Conservation (phyloP, 2,329 filamentous ascomycete genomes). For the Fusarium sp. region DNA sequence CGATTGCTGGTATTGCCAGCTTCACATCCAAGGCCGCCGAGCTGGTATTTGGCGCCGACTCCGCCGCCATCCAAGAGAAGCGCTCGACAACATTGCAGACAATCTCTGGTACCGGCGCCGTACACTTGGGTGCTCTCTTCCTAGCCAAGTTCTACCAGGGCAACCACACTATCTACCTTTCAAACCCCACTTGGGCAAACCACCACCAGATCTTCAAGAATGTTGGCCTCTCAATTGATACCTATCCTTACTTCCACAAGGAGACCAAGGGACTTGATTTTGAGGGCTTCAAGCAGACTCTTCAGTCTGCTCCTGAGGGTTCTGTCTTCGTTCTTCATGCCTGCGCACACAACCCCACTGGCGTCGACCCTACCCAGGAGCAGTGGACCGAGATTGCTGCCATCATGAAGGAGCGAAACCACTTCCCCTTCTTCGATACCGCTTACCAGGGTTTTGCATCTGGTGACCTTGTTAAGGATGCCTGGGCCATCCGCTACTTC, state of each 20-base stretch:
- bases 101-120: conserved; percentile 95
- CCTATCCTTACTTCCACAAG: conserved; percentile 95
- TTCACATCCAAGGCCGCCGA: conserved; percentile 94
- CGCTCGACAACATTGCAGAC: conserved; percentile 88
- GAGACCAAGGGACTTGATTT: conserved; percentile 93
- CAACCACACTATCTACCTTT: conserved; percentile 86
- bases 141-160: conserved; percentile 89
- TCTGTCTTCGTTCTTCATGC: conserved; percentile 93
- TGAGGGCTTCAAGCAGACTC: conserved; percentile 82
- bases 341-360: conserved; percentile 98
- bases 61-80: conserved; percentile 85
- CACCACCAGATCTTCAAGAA: conserved; percentile 99
- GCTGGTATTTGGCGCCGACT: conserved; percentile 84
- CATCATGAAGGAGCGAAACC: conserved; percentile 80
- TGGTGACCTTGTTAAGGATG: conserved; percentile 85
- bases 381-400: conserved; percentile 94
- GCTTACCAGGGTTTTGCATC: conserved; percentile 99
- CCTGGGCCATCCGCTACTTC: conserved; percentile 94
- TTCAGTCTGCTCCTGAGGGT: conserved; percentile 78
- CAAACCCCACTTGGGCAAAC: conserved; percentile 97
- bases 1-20: conserved; percentile 87
- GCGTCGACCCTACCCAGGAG: conserved; percentile 91
- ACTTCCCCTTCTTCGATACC: conserved; percentile 98
- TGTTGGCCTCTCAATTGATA: conserved; percentile 80
- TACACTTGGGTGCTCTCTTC: conserved; percentile 94